Evolutionary conservation across 1,284 basidiomycete species (phyloP).

Genomic region (Leucoagaricus sp.): DNA sequence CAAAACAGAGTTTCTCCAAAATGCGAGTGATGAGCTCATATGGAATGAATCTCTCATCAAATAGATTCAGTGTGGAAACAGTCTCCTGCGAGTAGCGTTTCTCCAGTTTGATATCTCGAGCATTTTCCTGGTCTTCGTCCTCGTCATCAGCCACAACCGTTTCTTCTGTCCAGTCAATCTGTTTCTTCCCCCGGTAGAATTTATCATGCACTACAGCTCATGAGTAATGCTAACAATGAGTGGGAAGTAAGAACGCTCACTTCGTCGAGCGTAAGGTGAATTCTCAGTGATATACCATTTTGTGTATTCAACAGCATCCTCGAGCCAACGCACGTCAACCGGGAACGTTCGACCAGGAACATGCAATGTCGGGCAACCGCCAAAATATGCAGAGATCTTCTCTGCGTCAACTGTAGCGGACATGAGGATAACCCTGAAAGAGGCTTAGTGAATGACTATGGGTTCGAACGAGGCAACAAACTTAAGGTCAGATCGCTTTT

Average conservation of each 20-base stretch:
- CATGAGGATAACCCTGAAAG: conserved; percentile 87
- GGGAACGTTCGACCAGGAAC: conserved; percentile 98
- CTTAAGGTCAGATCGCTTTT: conserved; percentile 85
- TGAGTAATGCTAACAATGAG: conserved; percentile 4
- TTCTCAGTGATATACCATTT: conserved; percentile 85
- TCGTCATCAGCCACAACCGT: conserved; percentile 59
- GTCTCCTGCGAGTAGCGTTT: conserved; percentile 78
- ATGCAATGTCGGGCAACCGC: conserved; percentile 83
- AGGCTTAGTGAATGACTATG: conserved; percentile 1
- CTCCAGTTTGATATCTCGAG: conserved; percentile 58
- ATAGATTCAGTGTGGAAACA: conserved; percentile 78
- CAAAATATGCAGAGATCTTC: conserved; percentile 93
- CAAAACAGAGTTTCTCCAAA: conserved; percentile 86
- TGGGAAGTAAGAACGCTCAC: conserved; percentile 43
- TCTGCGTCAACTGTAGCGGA: conserved; percentile 96
- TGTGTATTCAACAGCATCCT: conserved; percentile 90
- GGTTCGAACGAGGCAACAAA: conserved; percentile 30
- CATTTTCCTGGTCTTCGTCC: conserved; percentile 63
- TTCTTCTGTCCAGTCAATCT: conserved; percentile 79
- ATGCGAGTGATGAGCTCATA: conserved; percentile 90
- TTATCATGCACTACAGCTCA: conserved; percentile 51
- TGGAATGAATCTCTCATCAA: conserved; percentile 90
- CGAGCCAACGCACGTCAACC: conserved; percentile 85
- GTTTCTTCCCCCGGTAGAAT: conserved; percentile 62
- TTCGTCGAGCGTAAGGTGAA: conserved; percentile 82